Evolutionary conservation across 108 stramenopile species (phyloP).

Genomic region (Schizochytrium sp.): DNA sequence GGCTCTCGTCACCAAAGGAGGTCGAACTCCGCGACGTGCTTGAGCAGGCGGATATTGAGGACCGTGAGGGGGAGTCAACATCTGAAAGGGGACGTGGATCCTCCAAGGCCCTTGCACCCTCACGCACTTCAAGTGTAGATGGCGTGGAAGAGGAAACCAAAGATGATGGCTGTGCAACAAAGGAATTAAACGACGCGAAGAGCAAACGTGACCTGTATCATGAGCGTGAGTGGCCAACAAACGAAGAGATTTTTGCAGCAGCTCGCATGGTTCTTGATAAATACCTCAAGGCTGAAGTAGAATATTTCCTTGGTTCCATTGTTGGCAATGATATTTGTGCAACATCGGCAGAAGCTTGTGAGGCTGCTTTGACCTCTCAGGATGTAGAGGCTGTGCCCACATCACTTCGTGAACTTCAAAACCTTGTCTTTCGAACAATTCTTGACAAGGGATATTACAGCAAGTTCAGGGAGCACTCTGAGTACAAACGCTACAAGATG

Average conservation of each 20-base stretch:
- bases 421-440: neutral
- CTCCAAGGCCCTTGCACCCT: too few relatives aligned
- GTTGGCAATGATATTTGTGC: neutral
- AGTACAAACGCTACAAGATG: conserved; percentile 58
- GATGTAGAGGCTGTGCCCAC: neutral
- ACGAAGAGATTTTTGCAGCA: conserved; percentile 14
- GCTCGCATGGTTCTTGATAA: neutral
- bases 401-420: neutral
- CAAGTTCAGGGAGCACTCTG: conserved; percentile 53
- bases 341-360: neutral
- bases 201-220: neutral
- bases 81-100: too few relatives aligned
- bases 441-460: conserved; percentile 19
- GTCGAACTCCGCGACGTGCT: neutral
- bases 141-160: too few relatives aligned
- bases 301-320: neutral
- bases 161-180: too few relatives aligned
- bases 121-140: too few relatives aligned
- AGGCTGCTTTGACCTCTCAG: neutral
- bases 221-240: neutral
- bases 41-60: neutral
- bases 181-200: neutral
- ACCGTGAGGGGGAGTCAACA: neutral
- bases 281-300: neutral
- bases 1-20: conserved; percentile 45